Base-by-base conservation (phyloP, 2,329 filamentous ascomycete genomes). In the Achaetomium macrosporum region DNA sequence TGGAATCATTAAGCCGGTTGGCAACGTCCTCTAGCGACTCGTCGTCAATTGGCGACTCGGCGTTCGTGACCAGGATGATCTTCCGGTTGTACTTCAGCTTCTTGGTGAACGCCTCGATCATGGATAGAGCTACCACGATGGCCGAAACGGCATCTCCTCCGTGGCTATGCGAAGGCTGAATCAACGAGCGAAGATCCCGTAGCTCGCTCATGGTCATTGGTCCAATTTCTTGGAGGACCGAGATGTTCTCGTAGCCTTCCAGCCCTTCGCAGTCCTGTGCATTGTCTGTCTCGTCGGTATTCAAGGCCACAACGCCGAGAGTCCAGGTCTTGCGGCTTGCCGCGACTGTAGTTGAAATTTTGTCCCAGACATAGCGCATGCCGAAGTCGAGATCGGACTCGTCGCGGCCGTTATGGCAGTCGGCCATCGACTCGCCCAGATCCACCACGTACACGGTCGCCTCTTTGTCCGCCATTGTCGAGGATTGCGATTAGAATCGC, bases 291-390 rank as follows among this genome's bases (percentile, higher is more conserved):
- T 77, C 83, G 62, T 96, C 85, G 16, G 91, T 95, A 54, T 88
- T 82, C 51, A 96, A 74, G 1, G 87, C 93, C 54, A 99, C 70
- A 2, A 96, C 85, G n/a, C 90, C 87, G 42, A 90, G 73, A 19
- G 79, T 80, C 63, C 83, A 81, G 1, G 85, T 90, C 67, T 90
- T 92, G 46, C 88, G 81, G 29, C 82, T 84, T 30, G 68, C 68
- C 42, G 78, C 70, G 69, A 90, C 85, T 3, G 84, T 89, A 8
- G 81, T 82, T 5, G 85, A 85, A 60, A 95, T 87, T 67, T 88
- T 93, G 75, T 97, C 92, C 91, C 92, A 99, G 46, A 97, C 81
- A 71, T 96, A 99, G 57, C 83, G 82, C 82, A 97, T 84, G 44
- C 83, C 82, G 83, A 86, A 99, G 56, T 96, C 89, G 16, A 99